Conservation (phyloP, 2,329 filamentous ascomycete species). For the Phyllosticta citriasiana region DNA sequence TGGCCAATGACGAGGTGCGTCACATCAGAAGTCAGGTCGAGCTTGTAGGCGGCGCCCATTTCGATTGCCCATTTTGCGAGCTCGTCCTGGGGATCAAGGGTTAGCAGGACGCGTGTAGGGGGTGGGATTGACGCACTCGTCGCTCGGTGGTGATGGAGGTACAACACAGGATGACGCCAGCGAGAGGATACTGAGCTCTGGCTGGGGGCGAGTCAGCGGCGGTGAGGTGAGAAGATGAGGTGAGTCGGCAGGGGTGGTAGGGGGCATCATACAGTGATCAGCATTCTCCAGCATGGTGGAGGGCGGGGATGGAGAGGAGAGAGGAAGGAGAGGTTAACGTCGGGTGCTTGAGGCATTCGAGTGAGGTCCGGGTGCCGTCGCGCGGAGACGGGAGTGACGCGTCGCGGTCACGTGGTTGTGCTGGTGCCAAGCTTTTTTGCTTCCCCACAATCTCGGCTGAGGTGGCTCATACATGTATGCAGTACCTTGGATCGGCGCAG, state of each 20-base stretch:
- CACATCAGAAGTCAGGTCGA: conserved; percentile 90
- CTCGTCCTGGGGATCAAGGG: conserved; percentile 32
- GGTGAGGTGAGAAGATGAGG: neutral
- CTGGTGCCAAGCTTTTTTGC: neutral
- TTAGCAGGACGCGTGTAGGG: neutral
- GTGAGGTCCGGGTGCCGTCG: neutral
- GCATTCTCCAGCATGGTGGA: conserved; percentile 17
- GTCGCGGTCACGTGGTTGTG: neutral
- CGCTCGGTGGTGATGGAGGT: conserved; percentile 73
- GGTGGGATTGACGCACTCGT: conserved; percentile 46
- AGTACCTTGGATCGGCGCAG: neutral
- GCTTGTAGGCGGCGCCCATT: conserved; percentile 79
- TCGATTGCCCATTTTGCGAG: conserved; percentile 58
- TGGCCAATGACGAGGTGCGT: conserved; percentile 90
- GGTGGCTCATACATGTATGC: too few relatives aligned
- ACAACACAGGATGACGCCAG: conserved; percentile 71
- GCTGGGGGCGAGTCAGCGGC: conserved; percentile 16
- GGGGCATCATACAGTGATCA: conserved; percentile 20
- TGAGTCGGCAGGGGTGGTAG: neutral
- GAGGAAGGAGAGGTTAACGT: neutral
- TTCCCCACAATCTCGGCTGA: neutral
- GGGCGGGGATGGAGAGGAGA: neutral
- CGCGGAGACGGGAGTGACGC: neutral
- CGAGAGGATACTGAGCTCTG: conserved; percentile 28
- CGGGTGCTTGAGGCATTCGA: neutral